Base-by-base conservation (phyloP, 2,329 filamentous ascomycete genomes). In the Colletotrichum zoysiae region DNA sequence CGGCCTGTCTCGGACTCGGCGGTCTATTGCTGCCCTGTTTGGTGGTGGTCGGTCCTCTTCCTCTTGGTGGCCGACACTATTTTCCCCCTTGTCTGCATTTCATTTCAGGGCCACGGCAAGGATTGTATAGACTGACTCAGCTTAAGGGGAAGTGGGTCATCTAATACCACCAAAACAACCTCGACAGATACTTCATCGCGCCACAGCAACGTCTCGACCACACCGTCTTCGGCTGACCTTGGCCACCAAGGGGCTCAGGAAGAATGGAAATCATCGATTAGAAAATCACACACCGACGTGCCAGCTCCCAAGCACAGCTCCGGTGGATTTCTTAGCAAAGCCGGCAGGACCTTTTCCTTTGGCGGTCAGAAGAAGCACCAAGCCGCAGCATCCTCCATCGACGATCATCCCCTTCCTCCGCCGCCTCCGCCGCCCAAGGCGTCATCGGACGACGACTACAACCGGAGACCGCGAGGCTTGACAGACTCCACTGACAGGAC, bases 121-220 rank as follows among this genome's bases (percentile, higher is more conserved):
- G 70, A 73, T 73, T 71, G 75, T 78, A 73, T 76, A 57, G 73
- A 79, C 81, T 84, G 79, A 84, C 79, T 80, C 78, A 78, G 78
- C 74, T 78, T 75, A 78, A 89, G 87, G 77, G 87, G 86, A 79
- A 90, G 88, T 81, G 87, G 87, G 75, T 86, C 88, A 55, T 90
- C 88, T 76, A 90, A 89, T 78, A 89, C 86, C 48, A 90, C 88
- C 71, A 88, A 90, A 79, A 87, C 87, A 71, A 85, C 84, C 62
- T 89, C 87, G 65, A 87, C 86, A 74, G 88, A 90, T 79, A 88
- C 87, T 76, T 90, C 88, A 44, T 90, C 88, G 61, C 86, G 88
- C 77, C 87, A 90, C 78, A 90, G 88, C 79, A 89, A 89, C 79
- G 86, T 84, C 64, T 90, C 88, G n/a, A 90, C 88, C 48, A 84